phyloP scores from a whole-genome alignment of 2,329 filamentous ascomycete species.

The Dissoconium aciculare region DNA sequence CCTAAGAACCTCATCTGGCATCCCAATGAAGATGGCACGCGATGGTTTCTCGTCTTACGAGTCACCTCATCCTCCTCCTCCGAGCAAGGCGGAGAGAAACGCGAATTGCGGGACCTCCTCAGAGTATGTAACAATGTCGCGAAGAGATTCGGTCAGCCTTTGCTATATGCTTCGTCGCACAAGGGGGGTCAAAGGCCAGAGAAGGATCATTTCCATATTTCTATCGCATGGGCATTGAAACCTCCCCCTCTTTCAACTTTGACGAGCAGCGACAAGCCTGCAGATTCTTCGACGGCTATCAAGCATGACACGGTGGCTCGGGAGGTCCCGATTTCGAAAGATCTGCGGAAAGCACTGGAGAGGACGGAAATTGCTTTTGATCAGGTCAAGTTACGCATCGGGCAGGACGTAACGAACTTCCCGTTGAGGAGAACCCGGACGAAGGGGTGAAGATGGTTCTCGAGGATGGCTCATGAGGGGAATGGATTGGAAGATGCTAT shows the following conservation, averaged over 20 bases:
- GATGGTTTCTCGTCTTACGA: constrained; percentile 73
- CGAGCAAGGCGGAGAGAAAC: too few relatives aligned
- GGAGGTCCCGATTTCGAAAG: constrained; percentile 3
- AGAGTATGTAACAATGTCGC: constrained; percentile 50
- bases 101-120: constrained; percentile 43
- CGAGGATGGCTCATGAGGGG: too few relatives aligned
- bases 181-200: constrained; percentile 10
- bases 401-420: constrained; percentile 23
- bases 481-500: too few relatives aligned
- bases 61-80: too few relatives aligned
- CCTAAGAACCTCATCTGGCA: constrained; percentile 47
- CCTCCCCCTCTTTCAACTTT: too few relatives aligned
- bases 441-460: too few relatives aligned
- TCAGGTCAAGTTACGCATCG: constrained; percentile 35
- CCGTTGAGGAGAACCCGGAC: constrained; percentile 13
- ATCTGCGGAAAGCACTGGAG: constrained; percentile 7
- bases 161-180: constrained; percentile 45
- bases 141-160: constrained; percentile 46
- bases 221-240: constrained; percentile 67
- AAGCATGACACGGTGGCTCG: constrained; percentile 1
- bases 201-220: constrained; percentile 55
- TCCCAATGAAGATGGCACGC: constrained; percentile 48
- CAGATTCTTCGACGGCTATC: constrained; percentile 46
- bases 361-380: constrained; percentile 20
- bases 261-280: too few relatives aligned